Evolutionary conservation across 1,284 basidiomycete species (phyloP), one percentile per base, ranked within the genome.

Genomic region (Papiliotrema nemorosa): DNA sequence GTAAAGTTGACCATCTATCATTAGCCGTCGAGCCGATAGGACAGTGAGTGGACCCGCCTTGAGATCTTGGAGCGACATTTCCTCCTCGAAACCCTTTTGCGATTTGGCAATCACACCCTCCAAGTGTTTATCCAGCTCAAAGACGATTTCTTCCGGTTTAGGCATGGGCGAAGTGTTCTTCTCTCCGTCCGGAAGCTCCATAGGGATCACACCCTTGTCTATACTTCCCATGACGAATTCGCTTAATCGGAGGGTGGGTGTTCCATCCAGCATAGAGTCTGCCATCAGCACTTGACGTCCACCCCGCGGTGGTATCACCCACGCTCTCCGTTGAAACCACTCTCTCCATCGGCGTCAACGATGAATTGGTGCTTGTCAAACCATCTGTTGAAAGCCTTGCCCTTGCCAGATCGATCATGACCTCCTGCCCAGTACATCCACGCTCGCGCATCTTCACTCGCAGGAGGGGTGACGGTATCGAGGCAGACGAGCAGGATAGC

Each of bases 281-380:
- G 47, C 5, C 24, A 39, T 58, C 20, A 57, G 44, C 38, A 40
- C 38, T 55, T 27, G 9, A 13, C 18, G 16, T 22, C 27, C 16
- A 46, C 21, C 16, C 13, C 37, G 1, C 20, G 18, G 16, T 13
- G 18, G 16, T 20, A 9, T 5, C 3, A 70, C 70, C 64, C 58
- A 74, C 70, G 74, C 67, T 80, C 79, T 37, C 78, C 78, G 62
- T 81, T 80, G 72, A 96, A 99, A 1, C 90, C 94, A 25, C 90
- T 90, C 54, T 91, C 88, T 49, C 91, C 96, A 60, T 91, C 89
- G 58, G 90, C 87, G 66, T 88, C 96, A 33, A 96, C 88, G 63
- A 97, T 84, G 49, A 96, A 68, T 72, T 97, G 88, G 72, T 98
- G 94, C 77, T 98, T 98, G 79, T 98, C 96, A 71, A 88, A 97